Evolutionary conservation across 768 basidiomycete species (phyloP).

Genomic region (Dentipellis sp.): DNA sequence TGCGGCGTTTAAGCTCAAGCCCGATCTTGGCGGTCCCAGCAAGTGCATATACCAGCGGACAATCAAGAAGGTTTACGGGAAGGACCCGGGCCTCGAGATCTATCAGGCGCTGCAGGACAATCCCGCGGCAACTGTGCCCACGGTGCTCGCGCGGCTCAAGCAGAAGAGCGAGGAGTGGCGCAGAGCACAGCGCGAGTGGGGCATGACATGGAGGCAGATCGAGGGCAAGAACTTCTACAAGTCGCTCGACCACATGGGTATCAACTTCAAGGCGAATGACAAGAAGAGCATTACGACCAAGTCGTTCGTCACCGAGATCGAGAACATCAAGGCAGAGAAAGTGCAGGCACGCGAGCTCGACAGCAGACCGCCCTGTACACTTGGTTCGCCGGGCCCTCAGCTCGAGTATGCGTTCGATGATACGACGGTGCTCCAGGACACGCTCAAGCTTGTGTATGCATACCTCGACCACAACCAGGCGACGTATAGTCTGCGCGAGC

Average conservation of each 20-base stretch:
- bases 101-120: constrained; percentile 85
- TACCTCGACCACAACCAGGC: constrained; percentile 84
- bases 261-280: constrained; percentile 91
- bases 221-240: constrained; percentile 99
- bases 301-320: constrained; percentile 74
- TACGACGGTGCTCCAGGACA: constrained; percentile 74
- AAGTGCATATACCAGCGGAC: constrained; percentile 87
- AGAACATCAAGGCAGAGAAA: constrained; percentile 45
- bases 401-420: constrained; percentile 75
- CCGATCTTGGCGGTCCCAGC: constrained; percentile 84
- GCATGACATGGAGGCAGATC: constrained; percentile 92
- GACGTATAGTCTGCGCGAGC: constrained; percentile 67
- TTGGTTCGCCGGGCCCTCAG: constrained; percentile 53
- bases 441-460: constrained; percentile 80
- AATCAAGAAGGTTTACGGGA: constrained; percentile 90
- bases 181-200: constrained; percentile 89
- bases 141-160: constrained; percentile 82
- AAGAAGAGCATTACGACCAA: constrained; percentile 87
- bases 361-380: constrained; percentile 25
- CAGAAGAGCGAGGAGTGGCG: constrained; percentile 98
- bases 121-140: constrained; percentile 84
- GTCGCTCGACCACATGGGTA: constrained; percentile 92
- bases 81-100: constrained; percentile 65
- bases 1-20: constrained; percentile 66
- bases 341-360: constrained; percentile 14